Percentiles rank a stretch among this genome's conserved stretches.
phyloP scores from a whole-genome alignment of 2,329 filamentous ascomycete genomes.

The Botryotinia narcissicola region DNA sequence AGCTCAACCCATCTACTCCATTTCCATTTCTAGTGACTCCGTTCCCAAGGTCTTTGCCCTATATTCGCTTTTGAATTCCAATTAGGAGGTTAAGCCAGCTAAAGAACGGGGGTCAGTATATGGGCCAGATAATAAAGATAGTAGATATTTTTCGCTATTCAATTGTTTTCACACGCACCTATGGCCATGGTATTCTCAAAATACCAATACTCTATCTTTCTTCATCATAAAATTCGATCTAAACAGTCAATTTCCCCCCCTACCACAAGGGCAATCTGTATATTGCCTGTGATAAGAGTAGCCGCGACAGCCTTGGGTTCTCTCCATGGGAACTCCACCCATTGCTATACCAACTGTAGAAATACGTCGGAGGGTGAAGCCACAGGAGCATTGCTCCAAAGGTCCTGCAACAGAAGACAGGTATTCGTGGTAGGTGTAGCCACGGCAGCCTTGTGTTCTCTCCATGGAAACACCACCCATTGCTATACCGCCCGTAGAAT shows the following conservation, averaged over 20 bases:
- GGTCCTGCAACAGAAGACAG: background rate
- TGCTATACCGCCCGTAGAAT: background rate
- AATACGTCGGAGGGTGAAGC: background rate
- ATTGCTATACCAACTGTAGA: background rate
- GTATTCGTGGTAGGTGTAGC: background rate
- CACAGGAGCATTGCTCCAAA: background rate
- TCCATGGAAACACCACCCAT: background rate
- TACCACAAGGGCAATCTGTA: background rate
- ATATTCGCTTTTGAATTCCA: background rate
- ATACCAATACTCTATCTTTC: background rate
- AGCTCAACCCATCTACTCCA: background rate
- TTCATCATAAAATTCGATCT: background rate
- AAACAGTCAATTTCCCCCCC: background rate
- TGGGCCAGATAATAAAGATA: background rate
- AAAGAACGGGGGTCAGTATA: background rate
- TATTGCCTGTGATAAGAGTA: background rate
- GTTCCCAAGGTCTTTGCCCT: background rate
- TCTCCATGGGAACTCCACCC: background rate
- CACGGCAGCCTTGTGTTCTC: no score
- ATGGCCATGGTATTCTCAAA: background rate
- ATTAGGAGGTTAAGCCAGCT: background rate
- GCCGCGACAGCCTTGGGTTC: no score
- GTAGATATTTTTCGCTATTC: background rate
- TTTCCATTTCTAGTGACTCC: background rate
- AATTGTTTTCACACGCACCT: background rate